Conservation (phyloP, 148 eudicot species). For the Rhododendron williamsianum region DNA sequence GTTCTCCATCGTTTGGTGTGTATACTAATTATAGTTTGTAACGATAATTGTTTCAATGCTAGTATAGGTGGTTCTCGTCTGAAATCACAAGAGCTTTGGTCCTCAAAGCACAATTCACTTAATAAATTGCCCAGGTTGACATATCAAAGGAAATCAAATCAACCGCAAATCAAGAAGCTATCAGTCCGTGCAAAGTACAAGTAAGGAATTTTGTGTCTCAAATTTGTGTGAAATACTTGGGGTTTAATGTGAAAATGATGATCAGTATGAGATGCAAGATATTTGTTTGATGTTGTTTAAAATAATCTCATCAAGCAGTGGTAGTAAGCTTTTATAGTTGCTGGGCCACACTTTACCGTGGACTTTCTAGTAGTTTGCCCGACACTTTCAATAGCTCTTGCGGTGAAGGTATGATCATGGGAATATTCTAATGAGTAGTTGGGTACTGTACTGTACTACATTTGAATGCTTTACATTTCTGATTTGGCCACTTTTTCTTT, state of each 20-base stretch:
- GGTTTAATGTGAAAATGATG: not conserved
- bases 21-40: not conserved
- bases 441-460: not conserved
- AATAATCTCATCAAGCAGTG: not conserved
- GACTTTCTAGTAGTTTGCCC: not conserved
- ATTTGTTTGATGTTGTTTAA: not conserved
- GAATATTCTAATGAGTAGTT: not conserved
- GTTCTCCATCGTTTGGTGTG: not conserved
- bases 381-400: not conserved
- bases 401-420: not conserved
- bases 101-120: constrained; percentile 25
- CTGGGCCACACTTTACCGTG: not conserved
- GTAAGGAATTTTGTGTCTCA: constrained; percentile 23
- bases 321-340: not conserved
- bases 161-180: constrained; percentile 20
- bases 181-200: constrained; percentile 41
- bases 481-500: not conserved
- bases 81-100: constrained; percentile 30
- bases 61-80: constrained; percentile 38
- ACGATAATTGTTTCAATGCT: not conserved
- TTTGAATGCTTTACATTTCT: not conserved
- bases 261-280: not conserved
- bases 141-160: constrained; percentile 28
- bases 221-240: not conserved
- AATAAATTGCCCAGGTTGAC: constrained; percentile 22